Evolutionary conservation across 192 early-diverging fungal genomes (phyloP), one percentile per base, ranked within the genome.

Genomic region (Irineochytrium annulatum): DNA sequence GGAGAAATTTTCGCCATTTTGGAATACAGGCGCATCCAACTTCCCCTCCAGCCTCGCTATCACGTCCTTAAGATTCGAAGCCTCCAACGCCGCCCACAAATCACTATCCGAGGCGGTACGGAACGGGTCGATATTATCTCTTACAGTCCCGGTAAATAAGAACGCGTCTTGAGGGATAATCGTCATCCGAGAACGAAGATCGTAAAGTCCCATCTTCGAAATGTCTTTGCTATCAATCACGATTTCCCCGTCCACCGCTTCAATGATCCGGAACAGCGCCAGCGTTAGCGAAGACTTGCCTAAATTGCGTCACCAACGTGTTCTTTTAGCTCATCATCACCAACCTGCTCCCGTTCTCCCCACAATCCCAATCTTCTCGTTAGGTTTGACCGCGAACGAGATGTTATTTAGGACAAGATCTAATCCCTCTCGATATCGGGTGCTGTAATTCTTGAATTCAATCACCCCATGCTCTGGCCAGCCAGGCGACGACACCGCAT

Each of bases 391-490:
- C 28, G 60, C 48, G 53, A 80, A 75, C 34, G 60, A 45, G 29
- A 73, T 24, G 32, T 68, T 44, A 46, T 80, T 83, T 20, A 97
- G 77, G 3, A 91, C 91, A 24, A 91, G 68, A 59, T 90, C 89
- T 39, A 97, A 72, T 0, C 78, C 91, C 4, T 81, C 67, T 13
- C 92, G 82, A 69, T 97, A 94, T 27, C 91, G 83, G 0, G 89
- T 86, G 8, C 86, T 83, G 63, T 90, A 93, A 52, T 86, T 67
- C 28, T 75, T 72, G 73, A 91, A 93, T 61, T 84, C 80, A 51
- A 97, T 80, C 22, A 59, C 48, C 31, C 94, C 94, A 1, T 81
- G 60, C 13, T 75, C 63, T 3, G 93, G 93, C 93, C 93, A 96
- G 19, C 66, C 55, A 8, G 70, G 60, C 0, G 19, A 54, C 44